Base-by-base conservation (phyloP, 2,329 filamentous ascomycete species). In the Plenodomus tracheiphilus region DNA sequence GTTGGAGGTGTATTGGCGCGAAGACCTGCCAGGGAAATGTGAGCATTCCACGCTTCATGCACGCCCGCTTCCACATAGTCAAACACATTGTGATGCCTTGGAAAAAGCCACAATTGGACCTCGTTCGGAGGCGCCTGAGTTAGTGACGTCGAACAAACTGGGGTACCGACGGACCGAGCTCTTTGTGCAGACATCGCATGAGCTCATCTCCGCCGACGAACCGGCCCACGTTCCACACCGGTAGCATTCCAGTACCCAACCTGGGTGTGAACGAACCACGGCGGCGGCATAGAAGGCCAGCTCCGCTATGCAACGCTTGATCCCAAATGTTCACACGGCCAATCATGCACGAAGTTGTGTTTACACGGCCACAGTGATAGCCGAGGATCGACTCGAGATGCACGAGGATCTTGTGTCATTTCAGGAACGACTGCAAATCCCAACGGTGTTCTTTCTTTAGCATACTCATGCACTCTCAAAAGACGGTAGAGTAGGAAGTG, bases 111-210 rank as follows among this genome's bases (percentile, higher is more conserved):
- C 22, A 25, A 25, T 34, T 43, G 16, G 16, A 50, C 17, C 35
- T 8, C 39, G 30, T 39, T 16, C n/a, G 20, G 18, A 13, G 47
- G 17, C 37, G 49, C 30, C 15, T 40, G 39, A 46, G 32, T 36
- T 39, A 37, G 54, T 68, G 63, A 68, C 65, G 64, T 68, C 59
- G 56, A 49, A 38, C 15, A 36, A 37, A 28, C 54, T 55, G 22
- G 41, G 50, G 35, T 52, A 28, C 30, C 43, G 42, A 39, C 40
- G 49, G 51, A 50, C 41, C 49, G 46, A 45, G 53, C 36, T 36
- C 51, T 41, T 54, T 54, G 52, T 46, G 49, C 49, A 55, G 40
- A 22, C 21, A 25, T 47, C 22, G 63, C 63, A 68, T 65, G 56
- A 46, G 36, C 47, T 66, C 61, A 65, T 69, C 49, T 65, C 62